phyloP scores from a whole-genome alignment of 192 early-diverging fungal genomes.

The Coemansia sp. region DNA sequence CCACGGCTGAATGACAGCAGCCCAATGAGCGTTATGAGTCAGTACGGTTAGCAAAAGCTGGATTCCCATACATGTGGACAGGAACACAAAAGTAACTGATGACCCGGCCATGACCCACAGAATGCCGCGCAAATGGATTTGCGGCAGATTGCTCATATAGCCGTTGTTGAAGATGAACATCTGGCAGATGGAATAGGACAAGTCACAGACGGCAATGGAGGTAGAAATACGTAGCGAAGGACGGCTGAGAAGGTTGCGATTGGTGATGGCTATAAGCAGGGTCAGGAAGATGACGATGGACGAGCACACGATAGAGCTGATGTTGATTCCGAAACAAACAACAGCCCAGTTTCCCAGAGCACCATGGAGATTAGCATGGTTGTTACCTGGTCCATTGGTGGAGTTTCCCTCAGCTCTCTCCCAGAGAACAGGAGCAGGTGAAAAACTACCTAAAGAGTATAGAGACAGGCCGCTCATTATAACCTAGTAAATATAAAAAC shows the following conservation, averaged over 20 bases:
- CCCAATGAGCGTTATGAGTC: background rate
- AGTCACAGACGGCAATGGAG: conserved; percentile 7
- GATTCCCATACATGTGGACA: conserved; percentile 8
- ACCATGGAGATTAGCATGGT: background rate
- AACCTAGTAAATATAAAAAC: background rate
- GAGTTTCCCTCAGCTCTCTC: background rate
- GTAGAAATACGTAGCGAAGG: conserved; percentile 9
- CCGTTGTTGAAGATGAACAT: conserved; percentile 10
- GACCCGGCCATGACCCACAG: conserved; percentile 7
- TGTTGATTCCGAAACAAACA: conserved; percentile 4
- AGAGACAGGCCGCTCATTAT: background rate
- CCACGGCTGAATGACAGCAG: conserved; percentile 1
- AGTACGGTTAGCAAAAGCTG: conserved; percentile 6
- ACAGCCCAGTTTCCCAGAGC: conserved; percentile 5
- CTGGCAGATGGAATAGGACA: conserved; percentile 7
- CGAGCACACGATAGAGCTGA: conserved; percentile 9
- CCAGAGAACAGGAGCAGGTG: conserved; percentile 45
- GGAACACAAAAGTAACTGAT: background rate
- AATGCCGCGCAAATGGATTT: background rate
- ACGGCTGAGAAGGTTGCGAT: conserved; percentile 1
- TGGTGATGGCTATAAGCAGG: background rate
- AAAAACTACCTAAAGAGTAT: background rate
- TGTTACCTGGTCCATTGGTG: background rate
- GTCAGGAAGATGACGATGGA: background rate
- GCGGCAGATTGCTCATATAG: conserved; percentile 1